These are phyloP conservation scores for Strobilomyces dryophilus DNA, from an alignment of 768 basidiomycete genomes.

Conservation along the genomic window DNA sequence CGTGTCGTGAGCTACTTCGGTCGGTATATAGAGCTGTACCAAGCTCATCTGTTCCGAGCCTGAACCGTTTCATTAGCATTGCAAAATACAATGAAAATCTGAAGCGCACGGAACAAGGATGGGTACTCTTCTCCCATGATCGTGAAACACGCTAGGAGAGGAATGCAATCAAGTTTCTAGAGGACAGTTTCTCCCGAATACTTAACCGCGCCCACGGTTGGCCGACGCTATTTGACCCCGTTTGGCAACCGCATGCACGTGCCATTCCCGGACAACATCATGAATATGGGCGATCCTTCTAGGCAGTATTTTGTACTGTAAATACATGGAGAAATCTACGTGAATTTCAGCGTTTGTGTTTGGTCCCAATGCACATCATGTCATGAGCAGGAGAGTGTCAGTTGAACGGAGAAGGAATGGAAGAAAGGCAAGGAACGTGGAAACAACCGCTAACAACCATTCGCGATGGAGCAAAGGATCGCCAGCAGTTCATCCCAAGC, in stretches of 20 bases:
- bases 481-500: conserved; percentile 31
- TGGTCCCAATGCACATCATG: not conserved
- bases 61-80: conserved; percentile 29
- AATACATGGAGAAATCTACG: not conserved
- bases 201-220: not conserved
- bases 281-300: too few species aligned
- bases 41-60: conserved; percentile 98
- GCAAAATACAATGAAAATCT: not conserved
- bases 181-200: not conserved
- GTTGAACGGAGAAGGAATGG: not conserved
- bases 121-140: conserved; percentile 78
- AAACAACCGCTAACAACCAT: conserved; percentile 31
- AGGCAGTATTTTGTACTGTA: not conserved
- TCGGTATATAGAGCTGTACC: conserved; percentile 94
- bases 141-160: not conserved
- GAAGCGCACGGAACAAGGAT: conserved; percentile 66
- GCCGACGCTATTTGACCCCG: conserved; percentile 8
- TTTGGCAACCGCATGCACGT: conserved; percentile 13
- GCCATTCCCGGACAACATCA: too few species aligned
- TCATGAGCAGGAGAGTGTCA: conserved; percentile 7
- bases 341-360: not conserved
- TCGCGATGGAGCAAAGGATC: conserved; percentile 29
- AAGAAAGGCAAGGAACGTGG: conserved; percentile 18
- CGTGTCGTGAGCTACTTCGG: conserved; percentile 96
- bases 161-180: not conserved